Base-by-base conservation (phyloP, 2,329 filamentous ascomycete species). In the Huntiella moniliformis region DNA sequence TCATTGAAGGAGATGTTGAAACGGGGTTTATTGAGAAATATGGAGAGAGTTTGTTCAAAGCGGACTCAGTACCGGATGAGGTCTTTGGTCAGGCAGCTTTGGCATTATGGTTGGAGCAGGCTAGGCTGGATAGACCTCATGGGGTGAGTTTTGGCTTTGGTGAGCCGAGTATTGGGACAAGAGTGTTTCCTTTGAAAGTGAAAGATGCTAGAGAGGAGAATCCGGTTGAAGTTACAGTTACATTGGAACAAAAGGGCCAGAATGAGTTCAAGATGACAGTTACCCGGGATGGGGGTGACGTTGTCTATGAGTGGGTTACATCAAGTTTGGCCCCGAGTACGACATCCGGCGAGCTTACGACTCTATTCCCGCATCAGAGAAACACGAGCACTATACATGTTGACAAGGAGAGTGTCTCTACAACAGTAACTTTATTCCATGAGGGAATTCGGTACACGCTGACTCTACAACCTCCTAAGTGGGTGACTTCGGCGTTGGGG, bases 21-120 rank as follows among this genome's bases (percentile, higher is more conserved):
- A 98, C 91, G 0, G 88, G 88, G 1, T 98, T 94, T 58, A 96
- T 98, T 53, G 79, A 87, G 46, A 94, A 93, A 60, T 81, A 92
- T 64, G 72, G 74, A 49, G 71, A 77, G 8, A 80, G 86, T 52
- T 71, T 98, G 1, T 96, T 96, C 58, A 66, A 67, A 16, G 70
- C 73, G 1, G 62, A 73, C 10, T 58, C 60, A 0, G 70, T 81
- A 32, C 66, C 73, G 15, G 70, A 79, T 38, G 86, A 94, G 61
- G 74, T 86, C 2, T 83, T 86, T 53, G 78, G 80, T 0, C 91
- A 98, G 65, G 87, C 86, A 6, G 87, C 87, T 0, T 98, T 7
- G 84, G 28, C 3, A 7, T 46, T 15, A 6, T 35, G 33, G 45
- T 17, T 8, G 22, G 37, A 36, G 4, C 37, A 18, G 8, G n/a